These are phyloP conservation scores for Yamadazyma phyllophila DNA, from an alignment of 805 yeast genomes.

Conservation along the genomic window DNA sequence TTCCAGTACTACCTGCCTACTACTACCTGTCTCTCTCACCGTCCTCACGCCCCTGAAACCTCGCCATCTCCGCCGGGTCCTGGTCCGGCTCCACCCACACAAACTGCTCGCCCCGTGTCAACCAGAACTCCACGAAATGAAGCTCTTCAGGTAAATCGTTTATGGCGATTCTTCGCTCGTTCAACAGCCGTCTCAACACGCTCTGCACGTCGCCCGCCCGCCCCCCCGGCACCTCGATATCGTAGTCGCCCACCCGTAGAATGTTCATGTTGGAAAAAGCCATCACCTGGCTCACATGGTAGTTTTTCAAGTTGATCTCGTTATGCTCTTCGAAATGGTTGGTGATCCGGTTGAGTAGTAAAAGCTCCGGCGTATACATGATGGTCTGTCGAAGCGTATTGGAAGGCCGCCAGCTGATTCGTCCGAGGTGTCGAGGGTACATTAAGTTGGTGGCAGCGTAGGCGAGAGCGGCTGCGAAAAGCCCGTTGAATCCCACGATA, in stretches of 20 bases:
- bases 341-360: conserved; percentile 31
- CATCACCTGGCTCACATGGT: conserved; percentile 32
- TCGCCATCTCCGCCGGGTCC: conserved; percentile 39
- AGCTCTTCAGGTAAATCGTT: conserved; percentile 36
- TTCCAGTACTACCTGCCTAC: no score
- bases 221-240: conserved; percentile 19
- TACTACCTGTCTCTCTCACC: no score
- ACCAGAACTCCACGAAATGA: conserved; percentile 37
- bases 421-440: conserved; percentile 16
- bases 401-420: conserved; percentile 41
- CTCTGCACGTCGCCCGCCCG: conserved; percentile 12
- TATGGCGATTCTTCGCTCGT: conserved; percentile 31
- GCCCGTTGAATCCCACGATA: background rate
- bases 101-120: conserved; percentile 33
- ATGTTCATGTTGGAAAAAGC: conserved; percentile 16
- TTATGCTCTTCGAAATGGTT: conserved; percentile 42
- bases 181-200: conserved; percentile 23
- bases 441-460: conserved; percentile 9
- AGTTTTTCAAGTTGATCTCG: conserved; percentile 40
- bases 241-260: conserved; percentile 20
- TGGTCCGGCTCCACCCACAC: conserved; percentile 48
- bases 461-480: background rate
- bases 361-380: conserved; percentile 30
- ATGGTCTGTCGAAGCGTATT: conserved; percentile 24
- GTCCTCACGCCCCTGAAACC: no score